phyloP scores from a whole-genome alignment of 2,329 filamentous ascomycete species.

The Penicillium sp. region DNA sequence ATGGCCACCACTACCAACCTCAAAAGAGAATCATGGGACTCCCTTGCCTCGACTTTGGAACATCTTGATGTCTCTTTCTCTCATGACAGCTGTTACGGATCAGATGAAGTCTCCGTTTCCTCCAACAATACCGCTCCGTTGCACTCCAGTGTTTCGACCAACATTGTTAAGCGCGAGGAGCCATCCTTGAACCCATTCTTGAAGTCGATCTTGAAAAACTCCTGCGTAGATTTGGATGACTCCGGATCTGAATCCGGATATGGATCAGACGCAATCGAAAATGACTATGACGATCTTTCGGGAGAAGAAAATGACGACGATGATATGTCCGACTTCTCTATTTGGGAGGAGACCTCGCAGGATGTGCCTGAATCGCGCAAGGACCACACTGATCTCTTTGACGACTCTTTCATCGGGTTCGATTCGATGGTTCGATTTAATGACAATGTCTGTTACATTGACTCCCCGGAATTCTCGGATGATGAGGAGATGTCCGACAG shows the following conservation, averaged over 20 bases:
- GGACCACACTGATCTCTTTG: slow-evolving; percentile 31
- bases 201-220: slow-evolving; percentile 36
- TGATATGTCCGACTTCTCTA: slow-evolving; percentile 29
- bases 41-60: slow-evolving; percentile 35
- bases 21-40: slow-evolving; percentile 35
- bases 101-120: slow-evolving; percentile 35
- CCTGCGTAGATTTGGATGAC: slow-evolving; percentile 24
- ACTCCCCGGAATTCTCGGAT: slow-evolving; percentile 25
- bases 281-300: slow-evolving; percentile 26
- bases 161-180: slow-evolving; percentile 16
- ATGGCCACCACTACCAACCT: slow-evolving; percentile 27
- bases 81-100: slow-evolving; percentile 40
- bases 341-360: slow-evolving; percentile 30
- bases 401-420: slow-evolving; percentile 38
- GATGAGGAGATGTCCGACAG: slow-evolving; percentile 21
- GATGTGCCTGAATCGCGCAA: slow-evolving; percentile 28
- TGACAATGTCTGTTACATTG: slow-evolving; percentile 34
- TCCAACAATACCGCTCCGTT: slow-evolving; percentile 27
- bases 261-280: slow-evolving; percentile 33
- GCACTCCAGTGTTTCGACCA: slow-evolving; percentile 21
- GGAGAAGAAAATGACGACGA: slow-evolving; percentile 29
- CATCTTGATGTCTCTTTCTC: slow-evolving; percentile 37
- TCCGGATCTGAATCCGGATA: slow-evolving; percentile 38
- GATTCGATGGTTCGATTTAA: slow-evolving; percentile 36
- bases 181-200: slow-evolving; percentile 24